A percentile compares a stretch with the other conserved stretches of the same genome.
Conservation (phyloP, 768 basidiomycete genomes). For the Auriscalpium vulgare region DNA sequence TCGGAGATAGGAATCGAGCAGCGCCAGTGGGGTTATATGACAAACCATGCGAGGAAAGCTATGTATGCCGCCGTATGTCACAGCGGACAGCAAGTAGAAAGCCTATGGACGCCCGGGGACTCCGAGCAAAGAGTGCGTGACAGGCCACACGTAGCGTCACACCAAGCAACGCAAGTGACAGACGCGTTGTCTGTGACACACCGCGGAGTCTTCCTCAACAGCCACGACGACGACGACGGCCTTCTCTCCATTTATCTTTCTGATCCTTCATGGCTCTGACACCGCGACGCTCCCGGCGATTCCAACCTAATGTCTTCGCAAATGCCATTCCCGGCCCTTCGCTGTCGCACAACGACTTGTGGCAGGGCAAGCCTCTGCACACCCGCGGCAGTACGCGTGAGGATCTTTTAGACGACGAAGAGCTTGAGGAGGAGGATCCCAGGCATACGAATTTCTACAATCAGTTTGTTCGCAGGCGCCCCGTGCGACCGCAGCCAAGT, state of each 20-base stretch:
- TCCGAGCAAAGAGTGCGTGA: too few species aligned
- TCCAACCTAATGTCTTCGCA: conserved; percentile 8
- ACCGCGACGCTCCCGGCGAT: conserved; percentile 12
- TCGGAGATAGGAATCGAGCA: too few species aligned
- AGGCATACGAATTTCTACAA: conserved; percentile 9
- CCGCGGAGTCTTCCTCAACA: background rate
- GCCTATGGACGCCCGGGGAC: too few species aligned
- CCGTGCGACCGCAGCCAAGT: background rate
- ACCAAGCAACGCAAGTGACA: background rate
- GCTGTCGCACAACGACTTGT: conserved; percentile 2
- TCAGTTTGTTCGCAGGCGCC: conserved; percentile 1
- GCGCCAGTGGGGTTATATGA: too few species aligned
- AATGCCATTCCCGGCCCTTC: background rate
- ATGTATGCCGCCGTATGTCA: too few species aligned
- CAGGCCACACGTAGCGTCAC: too few species aligned
- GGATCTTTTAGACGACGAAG: conserved; percentile 15
- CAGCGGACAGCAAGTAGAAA: too few species aligned
- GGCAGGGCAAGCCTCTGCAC: conserved; percentile 7
- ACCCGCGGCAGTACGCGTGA: conserved; percentile 4
- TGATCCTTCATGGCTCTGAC: background rate
- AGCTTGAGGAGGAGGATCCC: background rate
- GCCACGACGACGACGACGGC: background rate
- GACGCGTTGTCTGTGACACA: background rate
- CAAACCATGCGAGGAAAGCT: too few species aligned
- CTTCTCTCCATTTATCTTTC: background rate